phyloP scores from a whole-genome alignment of 331 rosid genomes.

The Spiraea crenata region DNA sequence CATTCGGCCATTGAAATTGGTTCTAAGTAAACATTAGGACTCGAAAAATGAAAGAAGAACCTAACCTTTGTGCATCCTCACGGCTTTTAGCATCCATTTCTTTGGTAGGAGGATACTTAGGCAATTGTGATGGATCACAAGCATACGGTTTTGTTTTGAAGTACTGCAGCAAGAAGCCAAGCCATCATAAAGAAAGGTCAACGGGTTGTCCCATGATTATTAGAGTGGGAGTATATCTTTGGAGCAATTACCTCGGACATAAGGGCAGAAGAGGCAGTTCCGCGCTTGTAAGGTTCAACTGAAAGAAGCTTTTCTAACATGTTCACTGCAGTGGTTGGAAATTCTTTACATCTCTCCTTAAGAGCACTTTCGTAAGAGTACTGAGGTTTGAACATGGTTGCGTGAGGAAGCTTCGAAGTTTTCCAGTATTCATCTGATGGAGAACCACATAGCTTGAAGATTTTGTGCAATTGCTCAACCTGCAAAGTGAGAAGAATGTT shows the following conservation, averaged over 20 bases:
- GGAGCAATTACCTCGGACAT: slow-evolving; percentile 67
- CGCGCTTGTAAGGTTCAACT: slow-evolving; percentile 65
- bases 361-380: slow-evolving; percentile 64
- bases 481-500: slow-evolving; percentile 22
- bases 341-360: slow-evolving; percentile 57
- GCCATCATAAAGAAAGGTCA: background rate
- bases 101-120: slow-evolving; percentile 91
- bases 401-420: slow-evolving; percentile 80
- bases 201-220: no score
- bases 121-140: slow-evolving; percentile 79
- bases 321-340: slow-evolving; percentile 54
- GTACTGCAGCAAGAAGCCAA: slow-evolving; percentile 52
- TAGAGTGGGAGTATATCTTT: no score
- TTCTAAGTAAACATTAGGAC: background rate
- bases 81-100: slow-evolving; percentile 85
- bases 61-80: slow-evolving; percentile 62
- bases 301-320: slow-evolving; percentile 69
- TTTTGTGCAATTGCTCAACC: slow-evolving; percentile 97
- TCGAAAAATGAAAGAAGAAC: background rate
- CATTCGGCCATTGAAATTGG: background rate
- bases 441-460: slow-evolving; percentile 90
- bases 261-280: slow-evolving; percentile 88
- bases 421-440: slow-evolving; percentile 95
- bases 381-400: slow-evolving; percentile 88
- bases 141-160: slow-evolving; percentile 75